phyloP scores from a whole-genome alignment of 306 rosid species.

The Coriaria nepalensis region DNA sequence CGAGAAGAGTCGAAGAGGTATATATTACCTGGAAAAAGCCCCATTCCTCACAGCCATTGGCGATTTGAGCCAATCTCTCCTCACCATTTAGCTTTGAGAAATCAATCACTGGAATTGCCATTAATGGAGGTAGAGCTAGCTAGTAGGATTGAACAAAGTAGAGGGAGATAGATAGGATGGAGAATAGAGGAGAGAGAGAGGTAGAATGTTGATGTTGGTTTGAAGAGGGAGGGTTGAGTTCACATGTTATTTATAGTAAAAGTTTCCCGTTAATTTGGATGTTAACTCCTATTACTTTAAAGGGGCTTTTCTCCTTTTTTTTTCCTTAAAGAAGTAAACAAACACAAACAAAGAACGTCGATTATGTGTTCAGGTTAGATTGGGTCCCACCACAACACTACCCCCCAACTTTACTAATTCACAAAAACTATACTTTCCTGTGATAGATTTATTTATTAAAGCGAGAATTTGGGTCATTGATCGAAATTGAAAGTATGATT shows the following conservation, averaged over 20 bases:
- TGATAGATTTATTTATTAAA: too few species aligned
- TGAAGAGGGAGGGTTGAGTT: slow-evolving; percentile 10
- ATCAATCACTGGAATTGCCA: slow-evolving; percentile 86
- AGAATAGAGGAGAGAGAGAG: not conserved
- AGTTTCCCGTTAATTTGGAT: slow-evolving; percentile 41
- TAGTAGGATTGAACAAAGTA: not conserved
- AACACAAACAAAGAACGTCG: too few species aligned
- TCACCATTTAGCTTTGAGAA: slow-evolving; percentile 71
- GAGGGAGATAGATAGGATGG: not conserved
- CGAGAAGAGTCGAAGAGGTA: too few species aligned
- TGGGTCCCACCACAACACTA: too few species aligned
- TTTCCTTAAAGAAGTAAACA: not conserved
- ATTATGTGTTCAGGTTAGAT: too few species aligned
- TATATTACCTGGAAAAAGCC: slow-evolving; percentile 77
- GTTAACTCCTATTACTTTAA: slow-evolving; percentile 16
- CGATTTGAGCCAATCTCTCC: slow-evolving; percentile 59
- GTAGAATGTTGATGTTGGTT: slow-evolving; percentile 14
- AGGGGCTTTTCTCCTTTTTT: too few species aligned
- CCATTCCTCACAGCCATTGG: slow-evolving; percentile 86
- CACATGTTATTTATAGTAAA: slow-evolving; percentile 40
- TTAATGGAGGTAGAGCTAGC: slow-evolving; percentile 13
- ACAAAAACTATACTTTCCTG: too few species aligned
- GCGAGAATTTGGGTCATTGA: too few species aligned
- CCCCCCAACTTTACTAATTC: too few species aligned
- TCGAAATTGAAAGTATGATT: too few species aligned